phyloP scores from a whole-genome alignment of 2,329 filamentous ascomycete genomes.

The Ramularia endophylla region DNA sequence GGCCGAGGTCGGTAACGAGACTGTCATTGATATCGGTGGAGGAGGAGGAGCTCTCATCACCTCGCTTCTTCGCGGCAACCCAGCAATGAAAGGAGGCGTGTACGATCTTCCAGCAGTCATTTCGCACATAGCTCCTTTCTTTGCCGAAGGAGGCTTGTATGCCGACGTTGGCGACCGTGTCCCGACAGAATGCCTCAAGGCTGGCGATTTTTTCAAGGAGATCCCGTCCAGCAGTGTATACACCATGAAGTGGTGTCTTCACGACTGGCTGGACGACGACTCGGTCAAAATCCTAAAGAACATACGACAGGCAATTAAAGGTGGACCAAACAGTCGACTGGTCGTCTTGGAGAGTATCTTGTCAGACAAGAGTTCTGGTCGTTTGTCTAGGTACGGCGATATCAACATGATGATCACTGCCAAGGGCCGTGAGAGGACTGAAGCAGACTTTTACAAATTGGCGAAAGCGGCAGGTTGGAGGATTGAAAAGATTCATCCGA shows the following conservation, averaged over 20 bases:
- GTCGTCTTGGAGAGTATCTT: not conserved
- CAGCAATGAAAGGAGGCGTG: not conserved
- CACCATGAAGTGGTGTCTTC: conserved; percentile 4
- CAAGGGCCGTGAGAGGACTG: not conserved
- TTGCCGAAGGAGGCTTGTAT: not conserved
- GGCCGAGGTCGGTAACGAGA: not conserved
- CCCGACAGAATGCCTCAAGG: not conserved
- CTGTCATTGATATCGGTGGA: not conserved
- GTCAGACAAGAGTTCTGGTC: not conserved
- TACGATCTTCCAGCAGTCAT: not conserved
- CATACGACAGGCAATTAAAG: not conserved
- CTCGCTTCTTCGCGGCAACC: not conserved
- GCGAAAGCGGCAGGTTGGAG: not conserved
- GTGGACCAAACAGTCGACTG: not conserved
- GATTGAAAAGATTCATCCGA: too few species aligned
- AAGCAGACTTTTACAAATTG: not conserved
- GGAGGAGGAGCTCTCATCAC: not conserved
- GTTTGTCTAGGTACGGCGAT: not conserved
- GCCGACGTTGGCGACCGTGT: not conserved
- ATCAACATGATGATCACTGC: conserved; percentile 1
- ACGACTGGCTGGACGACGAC: conserved; percentile 19
- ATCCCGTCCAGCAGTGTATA: not conserved
- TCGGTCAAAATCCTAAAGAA: conserved; percentile 14
- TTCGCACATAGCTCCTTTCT: not conserved
- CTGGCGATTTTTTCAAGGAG: not conserved